Base-by-base conservation (phyloP, 495 filamentous ascomycete genomes). In the Durotheca rogersii region DNA sequence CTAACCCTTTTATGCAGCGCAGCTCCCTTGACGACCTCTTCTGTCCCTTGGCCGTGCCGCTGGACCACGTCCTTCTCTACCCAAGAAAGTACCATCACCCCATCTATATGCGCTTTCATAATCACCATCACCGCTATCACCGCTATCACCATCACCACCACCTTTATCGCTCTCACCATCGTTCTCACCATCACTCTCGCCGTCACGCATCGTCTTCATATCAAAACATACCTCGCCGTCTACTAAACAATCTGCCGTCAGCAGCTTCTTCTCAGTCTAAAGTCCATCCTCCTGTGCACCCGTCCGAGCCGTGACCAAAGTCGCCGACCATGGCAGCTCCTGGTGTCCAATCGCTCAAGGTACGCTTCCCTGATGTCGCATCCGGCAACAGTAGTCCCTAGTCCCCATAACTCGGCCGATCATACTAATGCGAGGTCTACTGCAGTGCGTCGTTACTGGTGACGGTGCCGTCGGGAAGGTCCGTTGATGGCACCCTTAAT, bases 391-490 rank as follows among this genome's bases (percentile, higher is more conserved):
- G n/a, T n/a, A n/a, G n/a, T n/a, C n/a, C n/a, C n/a, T n/a, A n/a
- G n/a, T n/a, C 52, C 33, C 44, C 47, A 20, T 31, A 10, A 52
- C 16, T 9, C 9, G 16, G 39, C 11, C 9, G 16, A 43, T 11
- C 40, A 48, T 62, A 64, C 65, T 58, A 43, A 56, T 46, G 38
- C 42, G 37, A 43, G 37, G 67, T 47, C 39, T 44, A 20, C 34
- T 61, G 47, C 62, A 96, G 92, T 98, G 93, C 71, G 93, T 98
- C 61, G 93, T 98, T 65, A 97, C 93, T 36, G 93, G 93, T 69
- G 93, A 98, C 70, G 93, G 93, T 83, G 93, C 93, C 63, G 93
- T 98, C 54, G 93, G 93, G 66, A 98, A 98, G 81, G 91, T 95
- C 64, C 68, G 79, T 68, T 43, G 31, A 44, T 45, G 32, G 55